Conservation (phyloP, 163 green algal genomes). For the Scenedesmus sp. region DNA sequence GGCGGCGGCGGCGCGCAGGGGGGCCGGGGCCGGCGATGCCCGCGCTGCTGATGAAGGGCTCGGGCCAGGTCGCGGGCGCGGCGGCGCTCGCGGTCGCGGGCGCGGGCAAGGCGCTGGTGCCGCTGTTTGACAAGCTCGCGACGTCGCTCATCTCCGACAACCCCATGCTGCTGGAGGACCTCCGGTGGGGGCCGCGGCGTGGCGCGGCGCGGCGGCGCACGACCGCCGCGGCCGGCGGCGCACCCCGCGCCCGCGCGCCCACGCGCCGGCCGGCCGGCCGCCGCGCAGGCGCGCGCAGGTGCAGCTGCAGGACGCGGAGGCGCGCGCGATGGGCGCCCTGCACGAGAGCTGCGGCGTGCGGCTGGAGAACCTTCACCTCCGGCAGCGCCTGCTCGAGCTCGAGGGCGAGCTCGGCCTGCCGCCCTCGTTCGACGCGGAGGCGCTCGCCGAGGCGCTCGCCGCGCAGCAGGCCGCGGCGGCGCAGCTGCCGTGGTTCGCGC, state of each 20-base stretch:
- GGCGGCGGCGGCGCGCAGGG: no score
- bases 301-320: constrained; percentile 26
- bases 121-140: constrained; percentile 52
- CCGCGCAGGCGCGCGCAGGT: constrained; percentile 37
- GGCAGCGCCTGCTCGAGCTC: constrained; percentile 14
- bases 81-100: constrained; percentile 38
- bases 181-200: constrained; percentile 26
- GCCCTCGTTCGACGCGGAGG: constrained; percentile 12
- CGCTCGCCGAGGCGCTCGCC: constrained; percentile 21
- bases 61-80: constrained; percentile 31
- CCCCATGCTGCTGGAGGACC: constrained; percentile 50
- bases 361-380: constrained; percentile 17
- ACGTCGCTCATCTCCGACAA: constrained; percentile 52
- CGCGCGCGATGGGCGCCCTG: neutral
- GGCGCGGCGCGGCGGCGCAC: neutral
- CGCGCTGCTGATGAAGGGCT: constrained; percentile 16
- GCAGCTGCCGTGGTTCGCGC: neutral
- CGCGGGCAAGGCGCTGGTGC: constrained; percentile 53
- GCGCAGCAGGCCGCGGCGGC: neutral
- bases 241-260: no score
- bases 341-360: constrained; percentile 5
- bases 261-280: no score
- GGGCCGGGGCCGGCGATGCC: no score
- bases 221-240: no score
- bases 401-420: constrained; percentile 30